A percentile compares a stretch with the other conserved stretches of the same genome.
These are phyloP conservation scores for Verticillium klebahnii DNA, from an alignment of 2,329 filamentous ascomycete species.

Conservation along the genomic window DNA sequence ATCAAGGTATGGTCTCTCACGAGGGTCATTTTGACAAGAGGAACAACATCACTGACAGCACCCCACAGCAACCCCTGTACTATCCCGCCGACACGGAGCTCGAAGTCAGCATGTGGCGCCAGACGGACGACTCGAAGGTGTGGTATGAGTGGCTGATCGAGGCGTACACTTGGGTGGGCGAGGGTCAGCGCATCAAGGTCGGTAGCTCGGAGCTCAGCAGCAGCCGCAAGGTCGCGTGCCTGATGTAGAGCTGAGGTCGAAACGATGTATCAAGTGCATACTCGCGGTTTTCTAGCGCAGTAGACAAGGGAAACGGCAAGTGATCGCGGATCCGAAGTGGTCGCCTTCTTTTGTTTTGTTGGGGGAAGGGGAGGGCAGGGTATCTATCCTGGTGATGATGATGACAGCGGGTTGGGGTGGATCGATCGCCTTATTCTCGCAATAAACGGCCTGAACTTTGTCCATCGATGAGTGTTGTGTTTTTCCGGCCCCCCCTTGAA, in stretches of 20 bases:
- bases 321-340: neutral
- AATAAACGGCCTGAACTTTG: neutral
- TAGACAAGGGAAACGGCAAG: neutral
- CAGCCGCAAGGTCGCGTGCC: constrained; percentile 63
- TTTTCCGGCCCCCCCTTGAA: neutral
- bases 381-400: constrained; percentile 2
- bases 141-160: constrained; percentile 99
- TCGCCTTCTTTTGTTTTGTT: neutral
- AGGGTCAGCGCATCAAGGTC: constrained; percentile 59
- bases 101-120: constrained; percentile 90
- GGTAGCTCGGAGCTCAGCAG: constrained; percentile 63
- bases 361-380: neutral
- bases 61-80: constrained; percentile 70
- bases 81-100: constrained; percentile 81
- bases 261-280: neutral
- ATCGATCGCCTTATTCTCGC: constrained; percentile 1
- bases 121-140: constrained; percentile 90
- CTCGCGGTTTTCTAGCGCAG: neutral
- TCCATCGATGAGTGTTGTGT: neutral
- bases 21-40: neutral
- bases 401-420: neutral
- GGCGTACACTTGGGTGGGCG: constrained; percentile 64
- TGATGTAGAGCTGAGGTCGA: constrained; percentile 48
- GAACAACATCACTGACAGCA: neutral
- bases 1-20: constrained; percentile 63